phyloP scores from a whole-genome alignment of 805 yeast genomes.

The Nakazawaea pomicola region DNA sequence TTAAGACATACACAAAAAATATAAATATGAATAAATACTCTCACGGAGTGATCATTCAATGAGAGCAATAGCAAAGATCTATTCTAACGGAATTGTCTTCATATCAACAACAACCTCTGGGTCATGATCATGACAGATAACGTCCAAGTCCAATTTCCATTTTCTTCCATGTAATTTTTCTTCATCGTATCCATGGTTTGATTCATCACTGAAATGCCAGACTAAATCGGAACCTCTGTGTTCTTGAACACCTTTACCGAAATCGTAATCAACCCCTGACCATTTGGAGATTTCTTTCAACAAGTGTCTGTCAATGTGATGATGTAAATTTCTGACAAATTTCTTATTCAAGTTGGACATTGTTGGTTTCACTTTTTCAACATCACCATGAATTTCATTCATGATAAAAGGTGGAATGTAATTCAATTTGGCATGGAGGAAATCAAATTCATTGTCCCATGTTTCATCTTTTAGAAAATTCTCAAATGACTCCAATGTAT shows the following conservation, averaged over 20 bases:
- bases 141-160: constrained; percentile 61
- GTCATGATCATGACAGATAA: constrained; percentile 60
- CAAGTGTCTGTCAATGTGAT: constrained; percentile 68
- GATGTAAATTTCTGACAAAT: constrained; percentile 69
- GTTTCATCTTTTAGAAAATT: constrained; percentile 63
- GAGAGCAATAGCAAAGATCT: not conserved
- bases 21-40: too few species aligned
- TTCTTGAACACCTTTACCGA: constrained; percentile 42
- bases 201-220: constrained; percentile 59
- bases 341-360: constrained; percentile 68
- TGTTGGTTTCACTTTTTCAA: constrained; percentile 67
- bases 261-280: constrained; percentile 44
- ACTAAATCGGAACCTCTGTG: constrained; percentile 43
- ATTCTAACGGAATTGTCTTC: constrained; percentile 40
- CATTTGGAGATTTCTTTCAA: constrained; percentile 59
- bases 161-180: constrained; percentile 41
- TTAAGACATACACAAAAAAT: too few species aligned
- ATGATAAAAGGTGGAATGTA: constrained; percentile 74
- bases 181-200: constrained; percentile 49
- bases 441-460: constrained; percentile 71
- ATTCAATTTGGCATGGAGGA: constrained; percentile 58
- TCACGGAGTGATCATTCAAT: too few species aligned
- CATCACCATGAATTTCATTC: constrained; percentile 60
- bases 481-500: constrained; percentile 58
- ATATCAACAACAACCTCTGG: constrained; percentile 67